Evolutionary conservation across 2,329 filamentous ascomycete genomes (phyloP).

Genomic region (Coniochaeta hoffmannii): DNA sequence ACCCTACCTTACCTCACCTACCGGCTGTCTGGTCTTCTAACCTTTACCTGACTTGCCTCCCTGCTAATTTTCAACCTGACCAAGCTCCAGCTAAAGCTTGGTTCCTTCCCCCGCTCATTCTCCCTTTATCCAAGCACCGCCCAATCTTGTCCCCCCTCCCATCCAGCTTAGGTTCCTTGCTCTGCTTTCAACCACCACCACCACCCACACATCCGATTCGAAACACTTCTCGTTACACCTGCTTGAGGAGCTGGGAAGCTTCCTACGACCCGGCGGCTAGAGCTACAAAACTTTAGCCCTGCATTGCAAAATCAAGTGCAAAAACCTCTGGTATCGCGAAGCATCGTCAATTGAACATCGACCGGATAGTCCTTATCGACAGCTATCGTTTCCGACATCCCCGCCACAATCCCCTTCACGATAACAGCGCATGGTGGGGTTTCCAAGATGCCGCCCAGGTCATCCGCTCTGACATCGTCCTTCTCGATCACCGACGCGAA

Average conservation of each 20-base stretch:
- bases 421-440: slow-evolving; percentile 45
- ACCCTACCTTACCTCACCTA: background rate
- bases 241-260: slow-evolving; percentile 28
- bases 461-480: slow-evolving; percentile 70
- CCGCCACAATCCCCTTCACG: slow-evolving; percentile 8
- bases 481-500: slow-evolving; percentile 89
- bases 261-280: slow-evolving; percentile 14
- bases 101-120: background rate
- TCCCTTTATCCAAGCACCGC: slow-evolving; percentile 1
- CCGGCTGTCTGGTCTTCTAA: background rate
- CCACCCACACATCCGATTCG: slow-evolving; percentile 24
- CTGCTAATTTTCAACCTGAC: background rate
- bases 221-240: slow-evolving; percentile 38
- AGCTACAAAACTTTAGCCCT: slow-evolving; percentile 3
- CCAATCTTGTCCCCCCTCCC: background rate
- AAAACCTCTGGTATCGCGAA: background rate
- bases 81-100: background rate
- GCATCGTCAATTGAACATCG: slow-evolving; percentile 1
- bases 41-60: background rate
- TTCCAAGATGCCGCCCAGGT: slow-evolving; percentile 76
- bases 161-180: background rate
- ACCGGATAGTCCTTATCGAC: slow-evolving; percentile 15
- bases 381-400: slow-evolving; percentile 13
- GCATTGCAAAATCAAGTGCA: background rate
- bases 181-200: slow-evolving; percentile 12